Percentiles rank a stretch among this genome's conserved stretches.
These are phyloP conservation scores for Ophiocordyceps camponoti-leonardi DNA, from an alignment of 2,329 filamentous ascomycete genomes.

Conservation along the genomic window DNA sequence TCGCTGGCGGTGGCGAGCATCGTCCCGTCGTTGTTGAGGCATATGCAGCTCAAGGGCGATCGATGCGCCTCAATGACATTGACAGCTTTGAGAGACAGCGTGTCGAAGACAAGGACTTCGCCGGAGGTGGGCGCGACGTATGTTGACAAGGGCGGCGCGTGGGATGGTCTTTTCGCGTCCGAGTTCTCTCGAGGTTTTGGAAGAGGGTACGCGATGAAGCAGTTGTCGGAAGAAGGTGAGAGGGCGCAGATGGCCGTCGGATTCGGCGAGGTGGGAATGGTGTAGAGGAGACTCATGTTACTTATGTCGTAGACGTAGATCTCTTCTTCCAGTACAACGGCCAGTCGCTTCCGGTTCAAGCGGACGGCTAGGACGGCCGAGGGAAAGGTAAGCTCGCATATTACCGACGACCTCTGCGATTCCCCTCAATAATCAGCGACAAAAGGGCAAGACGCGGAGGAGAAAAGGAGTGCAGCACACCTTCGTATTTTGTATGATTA, in stretches of 20 bases:
- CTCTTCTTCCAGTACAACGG: conserved; percentile 86
- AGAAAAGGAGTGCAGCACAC: conserved; percentile 24
- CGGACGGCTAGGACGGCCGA: conserved; percentile 90
- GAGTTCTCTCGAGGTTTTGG: conserved; percentile 52
- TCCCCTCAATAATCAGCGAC: background rate
- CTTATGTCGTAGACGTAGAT: conserved; percentile 98
- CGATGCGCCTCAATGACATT: conserved; percentile 94
- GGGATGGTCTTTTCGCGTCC: conserved; percentile 46
- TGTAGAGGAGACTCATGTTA: conserved; percentile 90
- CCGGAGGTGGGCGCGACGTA: conserved; percentile 75
- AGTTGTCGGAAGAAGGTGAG: conserved; percentile 87
- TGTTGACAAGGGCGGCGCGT: conserved; percentile 66
- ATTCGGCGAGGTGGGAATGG: conserved; percentile 87
- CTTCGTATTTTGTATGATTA: conserved; percentile 97
- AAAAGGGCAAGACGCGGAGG: background rate
- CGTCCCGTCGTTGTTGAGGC: conserved; percentile 83
- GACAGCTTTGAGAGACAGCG: conserved; percentile 73
- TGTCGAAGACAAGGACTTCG: conserved; percentile 85
- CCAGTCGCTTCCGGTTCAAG: conserved; percentile 82
- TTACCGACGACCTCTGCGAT: conserved; percentile 51
- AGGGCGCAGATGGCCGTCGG: conserved; percentile 80
- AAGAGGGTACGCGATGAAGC: conserved; percentile 85
- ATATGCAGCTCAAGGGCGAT: conserved; percentile 76
- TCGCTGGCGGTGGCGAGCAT: conserved; percentile 88
- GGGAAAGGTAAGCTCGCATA: conserved; percentile 96